Percentiles rank a stretch among this genome's conserved stretches.
Conservation (phyloP, 208 protist genomes). For the Crithidia fasciculata region DNA sequence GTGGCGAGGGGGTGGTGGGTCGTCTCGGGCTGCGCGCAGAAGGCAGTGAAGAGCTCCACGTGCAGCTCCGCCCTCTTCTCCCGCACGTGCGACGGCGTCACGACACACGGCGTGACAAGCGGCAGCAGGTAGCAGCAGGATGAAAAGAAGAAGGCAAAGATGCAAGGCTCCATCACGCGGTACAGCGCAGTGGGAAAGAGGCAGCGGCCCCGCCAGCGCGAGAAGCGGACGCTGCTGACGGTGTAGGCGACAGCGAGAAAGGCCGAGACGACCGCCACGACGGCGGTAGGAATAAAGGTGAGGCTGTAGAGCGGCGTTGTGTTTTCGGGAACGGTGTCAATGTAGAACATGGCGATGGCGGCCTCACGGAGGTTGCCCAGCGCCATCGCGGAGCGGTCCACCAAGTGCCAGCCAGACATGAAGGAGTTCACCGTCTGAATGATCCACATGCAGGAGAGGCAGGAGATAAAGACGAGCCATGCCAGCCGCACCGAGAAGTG, state of each 20-base stretch:
- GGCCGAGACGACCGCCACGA: slow-evolving; percentile 63
- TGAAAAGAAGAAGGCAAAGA: slow-evolving; percentile 49
- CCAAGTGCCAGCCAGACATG: slow-evolving; percentile 52
- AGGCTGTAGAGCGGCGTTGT: slow-evolving; percentile 55
- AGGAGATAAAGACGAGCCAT: slow-evolving; percentile 87
- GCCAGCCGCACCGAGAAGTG: slow-evolving; percentile 79
- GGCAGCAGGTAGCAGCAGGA: slow-evolving; percentile 59
- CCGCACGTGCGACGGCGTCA: slow-evolving; percentile 41
- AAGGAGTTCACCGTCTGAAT: slow-evolving; percentile 72
- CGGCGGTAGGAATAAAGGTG: slow-evolving; percentile 66
- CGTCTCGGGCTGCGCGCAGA: slow-evolving; percentile 44
- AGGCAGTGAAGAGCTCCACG: slow-evolving; percentile 62
- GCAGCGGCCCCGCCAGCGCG: slow-evolving; percentile 52
- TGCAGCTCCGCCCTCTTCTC: slow-evolving; percentile 42
- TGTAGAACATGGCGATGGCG: slow-evolving; percentile 67
- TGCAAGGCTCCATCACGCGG: slow-evolving; percentile 64
- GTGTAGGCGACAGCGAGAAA: slow-evolving; percentile 76
- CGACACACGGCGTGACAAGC: slow-evolving; percentile 54
- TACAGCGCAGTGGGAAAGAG: slow-evolving; percentile 46
- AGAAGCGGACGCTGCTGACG: slow-evolving; percentile 68
- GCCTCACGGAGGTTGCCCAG: slow-evolving; percentile 42
- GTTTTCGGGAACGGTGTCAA: slow-evolving; percentile 52
- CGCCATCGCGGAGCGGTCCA: slow-evolving; percentile 16
- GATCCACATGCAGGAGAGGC: slow-evolving; percentile 79
- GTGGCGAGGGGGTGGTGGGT: slow-evolving; percentile 74